These are phyloP conservation scores for Tympanopsis confertula DNA, from an alignment of 2,329 filamentous ascomycete species.

Conservation along the genomic window DNA sequence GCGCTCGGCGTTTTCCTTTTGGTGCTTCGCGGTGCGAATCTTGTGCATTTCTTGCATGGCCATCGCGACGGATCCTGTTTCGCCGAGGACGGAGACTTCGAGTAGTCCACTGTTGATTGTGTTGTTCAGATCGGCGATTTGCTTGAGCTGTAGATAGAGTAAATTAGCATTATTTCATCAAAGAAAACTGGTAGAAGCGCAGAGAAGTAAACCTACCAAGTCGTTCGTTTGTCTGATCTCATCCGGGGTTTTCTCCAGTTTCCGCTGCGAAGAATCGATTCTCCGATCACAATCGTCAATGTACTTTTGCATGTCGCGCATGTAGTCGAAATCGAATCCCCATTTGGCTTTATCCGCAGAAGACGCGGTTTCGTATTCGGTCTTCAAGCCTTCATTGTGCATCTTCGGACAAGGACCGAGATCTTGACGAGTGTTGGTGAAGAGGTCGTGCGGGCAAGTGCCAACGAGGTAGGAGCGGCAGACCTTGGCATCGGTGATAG, in stretches of 20 bases:
- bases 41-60: slow-evolving; percentile 83
- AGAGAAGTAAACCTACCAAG: slow-evolving; percentile 33
- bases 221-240: slow-evolving; percentile 93
- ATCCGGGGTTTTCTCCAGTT: slow-evolving; percentile 93
- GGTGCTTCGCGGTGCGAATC: slow-evolving; percentile 66
- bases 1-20: slow-evolving; percentile 73
- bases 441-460: slow-evolving; percentile 94
- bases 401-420: slow-evolving; percentile 79
- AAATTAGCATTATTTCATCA: background rate
- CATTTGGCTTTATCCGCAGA: slow-evolving; percentile 63
- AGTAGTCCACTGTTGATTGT: slow-evolving; percentile 73
- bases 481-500: slow-evolving; percentile 82
- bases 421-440: slow-evolving; percentile 99
- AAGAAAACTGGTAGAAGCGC: slow-evolving; percentile 29
- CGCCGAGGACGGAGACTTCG: slow-evolving; percentile 76
- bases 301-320: slow-evolving; percentile 90
- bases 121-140: slow-evolving; percentile 68
- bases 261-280: slow-evolving; percentile 79
- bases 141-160: slow-evolving; percentile 30
- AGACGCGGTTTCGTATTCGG: slow-evolving; percentile 71
- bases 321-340: slow-evolving; percentile 93
- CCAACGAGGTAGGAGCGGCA: slow-evolving; percentile 90
- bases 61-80: slow-evolving; percentile 67
- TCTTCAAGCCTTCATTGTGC: slow-evolving; percentile 78
- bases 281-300: slow-evolving; percentile 92